Conservation (phyloP, 2,329 filamentous ascomycete genomes). For the Macroventuria anomochaeta region DNA sequence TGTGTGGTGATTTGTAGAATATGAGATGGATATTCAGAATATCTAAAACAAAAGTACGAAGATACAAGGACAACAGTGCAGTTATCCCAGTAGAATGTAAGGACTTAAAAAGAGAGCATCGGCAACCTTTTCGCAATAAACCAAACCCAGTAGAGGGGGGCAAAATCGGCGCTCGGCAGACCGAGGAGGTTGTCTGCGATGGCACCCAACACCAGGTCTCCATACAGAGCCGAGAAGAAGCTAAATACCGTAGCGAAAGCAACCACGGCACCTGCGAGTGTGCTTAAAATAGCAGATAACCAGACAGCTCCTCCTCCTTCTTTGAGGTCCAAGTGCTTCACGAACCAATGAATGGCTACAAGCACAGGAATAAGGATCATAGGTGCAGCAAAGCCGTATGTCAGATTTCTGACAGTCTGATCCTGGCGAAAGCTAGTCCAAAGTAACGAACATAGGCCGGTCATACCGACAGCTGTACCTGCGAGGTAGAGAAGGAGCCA, state of each 20-base stretch:
- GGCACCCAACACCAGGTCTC: conserved; percentile 17
- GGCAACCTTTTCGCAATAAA: conserved; percentile 17
- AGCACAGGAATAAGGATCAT: conserved; percentile 16
- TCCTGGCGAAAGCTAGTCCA: conserved; percentile 20
- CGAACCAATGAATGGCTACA: conserved; percentile 18
- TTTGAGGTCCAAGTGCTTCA: conserved; percentile 7
- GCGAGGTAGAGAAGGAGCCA: conserved; percentile 23
- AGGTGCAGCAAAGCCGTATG: conserved; percentile 16
- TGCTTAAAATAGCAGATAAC: background rate
- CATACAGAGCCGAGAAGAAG: conserved; percentile 18
- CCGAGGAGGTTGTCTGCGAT: conserved; percentile 20
- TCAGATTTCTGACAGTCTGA: conserved; percentile 15
- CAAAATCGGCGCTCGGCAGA: conserved; percentile 16
- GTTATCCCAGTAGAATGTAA: background rate
- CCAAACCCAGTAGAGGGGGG: conserved; percentile 23
- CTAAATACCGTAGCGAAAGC: conserved; percentile 15
- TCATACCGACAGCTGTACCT: conserved; percentile 23
- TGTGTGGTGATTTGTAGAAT: no score
- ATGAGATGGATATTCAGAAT: no score
- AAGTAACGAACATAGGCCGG: conserved; percentile 17
- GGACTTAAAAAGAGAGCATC: background rate
- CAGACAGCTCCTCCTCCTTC: background rate
- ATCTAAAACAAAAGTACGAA: no score
- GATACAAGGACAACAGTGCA: no score
- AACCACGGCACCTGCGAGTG: conserved; percentile 8